phyloP scores from a whole-genome alignment of 306 rosid genomes.

The Morella rubra region DNA sequence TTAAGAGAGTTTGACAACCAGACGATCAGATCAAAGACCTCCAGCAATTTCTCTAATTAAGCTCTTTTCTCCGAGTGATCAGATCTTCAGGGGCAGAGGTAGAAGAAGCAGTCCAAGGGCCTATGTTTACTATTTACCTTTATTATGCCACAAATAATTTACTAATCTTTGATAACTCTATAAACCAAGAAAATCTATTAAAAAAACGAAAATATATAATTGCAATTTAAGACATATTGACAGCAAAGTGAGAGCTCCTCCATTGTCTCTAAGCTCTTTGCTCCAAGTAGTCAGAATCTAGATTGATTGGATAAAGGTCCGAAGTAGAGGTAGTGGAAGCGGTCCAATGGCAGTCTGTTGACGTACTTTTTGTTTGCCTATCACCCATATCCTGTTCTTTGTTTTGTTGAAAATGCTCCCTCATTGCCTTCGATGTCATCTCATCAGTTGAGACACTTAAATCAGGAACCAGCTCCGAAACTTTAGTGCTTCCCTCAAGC shows the following conservation, averaged over 20 bases:
- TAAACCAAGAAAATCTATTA: not conserved
- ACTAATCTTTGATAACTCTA: not conserved
- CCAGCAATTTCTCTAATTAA: not conserved
- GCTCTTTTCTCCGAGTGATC: slow-evolving; percentile 14
- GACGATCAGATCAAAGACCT: not conserved
- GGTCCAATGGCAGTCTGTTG: slow-evolving; percentile 22
- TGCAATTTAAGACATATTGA: not conserved
- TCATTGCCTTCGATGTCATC: slow-evolving; percentile 17
- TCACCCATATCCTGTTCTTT: not conserved
- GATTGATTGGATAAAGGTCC: slow-evolving; percentile 36
- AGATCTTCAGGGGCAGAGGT: slow-evolving; percentile 28
- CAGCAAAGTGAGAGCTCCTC: not conserved
- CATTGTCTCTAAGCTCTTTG: slow-evolving; percentile 10
- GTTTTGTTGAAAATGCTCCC: slow-evolving; percentile 20
- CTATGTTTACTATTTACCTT: too few species aligned
- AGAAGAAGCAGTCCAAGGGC: slow-evolving; percentile 15
- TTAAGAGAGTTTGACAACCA: not conserved
- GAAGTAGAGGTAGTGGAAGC: slow-evolving; percentile 27
- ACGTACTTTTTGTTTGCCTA: not conserved
- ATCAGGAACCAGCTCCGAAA: slow-evolving; percentile 24
- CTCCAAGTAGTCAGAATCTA: slow-evolving; percentile 23
- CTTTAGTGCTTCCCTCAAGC: slow-evolving; percentile 37
- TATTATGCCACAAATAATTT: not conserved
- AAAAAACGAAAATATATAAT: not conserved
- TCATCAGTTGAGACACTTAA: slow-evolving; percentile 12